These are phyloP conservation scores for Debaryomyces singareniensis DNA, from an alignment of 1,139 yeast genomes.

Conservation along the genomic window DNA sequence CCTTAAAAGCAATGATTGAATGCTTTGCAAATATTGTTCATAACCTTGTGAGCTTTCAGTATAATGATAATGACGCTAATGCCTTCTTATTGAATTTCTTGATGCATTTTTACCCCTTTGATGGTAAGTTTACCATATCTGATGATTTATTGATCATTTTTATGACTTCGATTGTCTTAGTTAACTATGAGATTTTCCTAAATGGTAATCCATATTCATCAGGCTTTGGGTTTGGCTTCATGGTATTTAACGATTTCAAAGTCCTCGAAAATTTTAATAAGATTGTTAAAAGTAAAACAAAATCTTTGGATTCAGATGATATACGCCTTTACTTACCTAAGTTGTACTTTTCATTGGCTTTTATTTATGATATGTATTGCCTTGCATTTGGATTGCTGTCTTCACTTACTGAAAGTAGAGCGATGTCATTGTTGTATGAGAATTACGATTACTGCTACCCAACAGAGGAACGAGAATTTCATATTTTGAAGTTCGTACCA, in stretches of 20 bases:
- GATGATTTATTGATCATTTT: slow-evolving; percentile 29
- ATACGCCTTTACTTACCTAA: slow-evolving; percentile 41
- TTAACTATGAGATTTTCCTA: slow-evolving; percentile 51
- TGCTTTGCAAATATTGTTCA: slow-evolving; percentile 48
- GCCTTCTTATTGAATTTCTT: slow-evolving; percentile 35
- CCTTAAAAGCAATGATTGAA: slow-evolving; percentile 35
- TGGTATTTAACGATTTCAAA: slow-evolving; percentile 56
- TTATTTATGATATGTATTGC: slow-evolving; percentile 52
- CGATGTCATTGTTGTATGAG: slow-evolving; percentile 12
- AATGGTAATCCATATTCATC: slow-evolving; percentile 54
- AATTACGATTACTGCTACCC: slow-evolving; percentile 13
- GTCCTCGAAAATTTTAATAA: slow-evolving; percentile 34
- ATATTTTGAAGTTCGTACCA: slow-evolving; percentile 10
- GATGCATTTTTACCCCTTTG: slow-evolving; percentile 39
- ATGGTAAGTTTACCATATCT: slow-evolving; percentile 15
- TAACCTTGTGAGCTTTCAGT: slow-evolving; percentile 36
- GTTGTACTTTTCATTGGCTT: slow-evolving; percentile 40
- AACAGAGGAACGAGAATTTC: slow-evolving; percentile 7
- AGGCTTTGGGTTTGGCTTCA: slow-evolving; percentile 47
- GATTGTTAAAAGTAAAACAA: slow-evolving; percentile 9
- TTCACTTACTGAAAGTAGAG: slow-evolving; percentile 11
- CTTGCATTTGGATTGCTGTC: slow-evolving; percentile 55
- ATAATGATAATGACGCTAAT: slow-evolving; percentile 21
- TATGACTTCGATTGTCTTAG: slow-evolving; percentile 42
- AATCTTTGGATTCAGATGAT: slow-evolving; percentile 23